Conservation (phyloP, 768 basidiomycete species). For the Pleurotus tuber-regium region DNA sequence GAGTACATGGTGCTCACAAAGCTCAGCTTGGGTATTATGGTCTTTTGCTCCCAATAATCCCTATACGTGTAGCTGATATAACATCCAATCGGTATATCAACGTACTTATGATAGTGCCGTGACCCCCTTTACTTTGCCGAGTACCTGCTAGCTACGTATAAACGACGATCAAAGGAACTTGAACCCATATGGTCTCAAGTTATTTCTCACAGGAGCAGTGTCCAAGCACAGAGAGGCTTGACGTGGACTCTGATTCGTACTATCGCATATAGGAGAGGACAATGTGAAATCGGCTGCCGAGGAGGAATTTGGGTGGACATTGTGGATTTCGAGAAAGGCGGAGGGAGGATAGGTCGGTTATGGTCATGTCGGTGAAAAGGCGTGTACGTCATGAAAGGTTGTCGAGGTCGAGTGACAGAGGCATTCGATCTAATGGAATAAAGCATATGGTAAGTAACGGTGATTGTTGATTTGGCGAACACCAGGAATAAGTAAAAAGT, state of each 20-base stretch:
- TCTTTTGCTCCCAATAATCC: no score
- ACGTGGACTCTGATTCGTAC: constrained; percentile 17
- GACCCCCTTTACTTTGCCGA: no score
- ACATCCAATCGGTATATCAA: no score
- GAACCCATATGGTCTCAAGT: constrained; percentile 73
- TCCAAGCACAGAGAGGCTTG: constrained; percentile 11
- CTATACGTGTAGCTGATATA: no score
- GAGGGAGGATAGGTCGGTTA: constrained; percentile 17
- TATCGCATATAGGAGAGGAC: neutral
- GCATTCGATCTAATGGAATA: constrained; percentile 41
- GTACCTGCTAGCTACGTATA: constrained; percentile 70
- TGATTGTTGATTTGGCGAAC: no score
- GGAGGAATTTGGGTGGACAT: constrained; percentile 1
- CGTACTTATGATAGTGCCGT: no score
- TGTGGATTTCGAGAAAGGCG: constrained; percentile 16
- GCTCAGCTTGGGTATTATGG: no score
- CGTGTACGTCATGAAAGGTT: constrained; percentile 55
- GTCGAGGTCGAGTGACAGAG: constrained; percentile 52
- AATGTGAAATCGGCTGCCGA: neutral
- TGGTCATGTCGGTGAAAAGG: constrained; percentile 60
- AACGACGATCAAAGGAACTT: constrained; percentile 82
- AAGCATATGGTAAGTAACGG: constrained; percentile 16
- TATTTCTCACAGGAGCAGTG: constrained; percentile 51
- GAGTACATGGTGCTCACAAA: no score
- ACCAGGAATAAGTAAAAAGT: no score